These are phyloP conservation scores for Uncinocarpus reesii DNA, from an alignment of 2,329 filamentous ascomycete genomes.

Conservation along the genomic window DNA sequence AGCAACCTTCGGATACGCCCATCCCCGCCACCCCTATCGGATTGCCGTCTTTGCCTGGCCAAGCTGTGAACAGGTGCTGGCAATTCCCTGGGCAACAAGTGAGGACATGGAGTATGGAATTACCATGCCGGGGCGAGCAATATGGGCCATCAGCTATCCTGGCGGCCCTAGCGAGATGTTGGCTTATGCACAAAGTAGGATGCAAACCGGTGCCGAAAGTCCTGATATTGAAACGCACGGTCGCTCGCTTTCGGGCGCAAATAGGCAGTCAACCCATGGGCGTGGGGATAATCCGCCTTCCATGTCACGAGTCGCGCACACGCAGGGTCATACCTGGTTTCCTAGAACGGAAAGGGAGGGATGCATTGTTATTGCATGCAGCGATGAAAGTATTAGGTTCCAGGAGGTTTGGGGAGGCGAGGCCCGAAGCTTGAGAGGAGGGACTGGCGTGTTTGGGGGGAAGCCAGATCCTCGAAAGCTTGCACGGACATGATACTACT, in stretches of 20 bases:
- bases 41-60: conserved; percentile 95
- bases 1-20: conserved; percentile 86
- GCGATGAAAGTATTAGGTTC: conserved; percentile 86
- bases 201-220: neutral
- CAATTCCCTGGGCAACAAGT: conserved; percentile 68
- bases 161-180: conserved; percentile 42
- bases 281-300: neutral
- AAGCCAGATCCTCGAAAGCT: conserved; percentile 72
- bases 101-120: conserved; percentile 22
- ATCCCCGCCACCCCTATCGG: conserved; percentile 78
- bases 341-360: conserved; percentile 56
- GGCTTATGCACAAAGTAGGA: neutral
- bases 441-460: conserved; percentile 60
- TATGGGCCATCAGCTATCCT: conserved; percentile 83
- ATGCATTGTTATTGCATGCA: conserved; percentile 83
- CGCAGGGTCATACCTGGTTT: conserved; percentile 47
- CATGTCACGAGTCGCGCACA: conserved; percentile 21
- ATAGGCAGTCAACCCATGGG: neutral
- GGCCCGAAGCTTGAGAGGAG: conserved; percentile 44
- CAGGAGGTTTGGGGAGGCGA: conserved; percentile 82
- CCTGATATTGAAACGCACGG: neutral
- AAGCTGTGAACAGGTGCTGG: conserved; percentile 71
- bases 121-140: conserved; percentile 41
- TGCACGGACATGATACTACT: conserved; percentile 62
- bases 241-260: neutral